phyloP scores from a whole-genome alignment of 305 asterid species.

The Caryopteris hybrid region DNA sequence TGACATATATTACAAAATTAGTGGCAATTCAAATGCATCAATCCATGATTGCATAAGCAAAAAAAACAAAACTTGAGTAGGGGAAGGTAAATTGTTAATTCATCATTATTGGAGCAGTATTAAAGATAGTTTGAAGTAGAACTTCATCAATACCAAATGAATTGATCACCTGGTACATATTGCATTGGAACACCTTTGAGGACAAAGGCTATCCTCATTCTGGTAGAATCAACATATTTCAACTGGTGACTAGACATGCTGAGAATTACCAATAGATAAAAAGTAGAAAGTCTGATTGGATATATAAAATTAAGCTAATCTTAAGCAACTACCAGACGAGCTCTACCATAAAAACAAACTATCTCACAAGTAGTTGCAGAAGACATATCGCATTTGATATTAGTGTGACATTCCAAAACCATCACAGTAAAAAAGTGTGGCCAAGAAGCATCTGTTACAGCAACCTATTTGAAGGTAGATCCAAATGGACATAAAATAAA shows the following conservation, averaged over 20 bases:
- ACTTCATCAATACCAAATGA: slow-evolving; percentile 19
- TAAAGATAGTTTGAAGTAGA: background rate
- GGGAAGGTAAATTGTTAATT: background rate
- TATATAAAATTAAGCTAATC: slow-evolving; percentile 4
- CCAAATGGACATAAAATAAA: background rate
- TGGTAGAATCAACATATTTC: slow-evolving; percentile 21
- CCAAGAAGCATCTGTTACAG: background rate
- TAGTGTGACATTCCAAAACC: background rate
- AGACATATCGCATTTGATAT: background rate
- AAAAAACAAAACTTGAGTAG: background rate
- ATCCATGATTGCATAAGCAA: background rate
- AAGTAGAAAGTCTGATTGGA: slow-evolving; percentile 9
- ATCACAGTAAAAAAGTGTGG: background rate
- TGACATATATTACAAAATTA: slow-evolving; percentile 15
- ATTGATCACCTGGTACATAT: slow-evolving; percentile 28
- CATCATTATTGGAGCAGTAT: background rate
- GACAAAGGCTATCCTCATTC: slow-evolving; percentile 31
- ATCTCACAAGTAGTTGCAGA: background rate
- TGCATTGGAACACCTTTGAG: slow-evolving; percentile 33
- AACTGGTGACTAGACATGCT: slow-evolving; percentile 19
- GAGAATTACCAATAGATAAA: slow-evolving; percentile 27
- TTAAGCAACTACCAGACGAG: slow-evolving; percentile 1
- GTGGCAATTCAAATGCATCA: background rate
- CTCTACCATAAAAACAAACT: slow-evolving; percentile 8
- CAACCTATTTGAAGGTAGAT: background rate